Base-by-base conservation (phyloP, 495 filamentous ascomycete genomes). In the Clavariopsis aquatica region DNA sequence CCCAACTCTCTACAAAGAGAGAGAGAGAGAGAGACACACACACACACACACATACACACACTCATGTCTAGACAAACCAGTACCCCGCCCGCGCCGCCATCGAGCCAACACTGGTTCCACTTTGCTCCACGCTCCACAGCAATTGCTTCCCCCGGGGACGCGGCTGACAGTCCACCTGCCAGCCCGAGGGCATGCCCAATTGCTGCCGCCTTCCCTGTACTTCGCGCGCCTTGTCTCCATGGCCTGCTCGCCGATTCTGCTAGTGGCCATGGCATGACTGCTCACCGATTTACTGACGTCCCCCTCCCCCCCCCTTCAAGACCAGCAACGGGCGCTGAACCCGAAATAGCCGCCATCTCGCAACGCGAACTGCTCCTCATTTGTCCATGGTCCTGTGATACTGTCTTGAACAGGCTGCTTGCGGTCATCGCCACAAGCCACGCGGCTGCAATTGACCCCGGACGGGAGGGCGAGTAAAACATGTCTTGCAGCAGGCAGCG, bases 311-410 rank as follows among this genome's bases (percentile, higher is more conserved):
- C 29, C 56, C 41, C 23, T 56, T 15, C 27, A 20, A n/a, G 20
- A 34, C 19, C 47, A 45, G 36, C 20, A 29, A 26, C 10, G 46
- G 27, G 54, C 28, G 46, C 12, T 9, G 29, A 57, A 57, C 28
- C 28, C 67, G 62, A 66, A 62, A 62, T 66, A 70, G 63, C 67
- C 67, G 67, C 62, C 67, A 59, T 27, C 28, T 64, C 56, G 53
- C 60, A 64, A 46, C 53, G 43, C 62, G 24, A 63, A 23, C 45
- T n/a, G 36, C 27, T 41, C 47, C 62, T 65, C 51, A 55, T 69
- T 65, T 53, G 66, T 57, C 58, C 47, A 46, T 60, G 52, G 45
- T n/a, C 68, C 62, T 67, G 68, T 70, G 68, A 70, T 67, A 61
- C 64, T 6, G 17, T 15, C 19, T 61, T 34, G 5, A 24, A 23